Conservation (phyloP, 768 basidiomycete genomes). For the Artomyces pyxidatus region DNA sequence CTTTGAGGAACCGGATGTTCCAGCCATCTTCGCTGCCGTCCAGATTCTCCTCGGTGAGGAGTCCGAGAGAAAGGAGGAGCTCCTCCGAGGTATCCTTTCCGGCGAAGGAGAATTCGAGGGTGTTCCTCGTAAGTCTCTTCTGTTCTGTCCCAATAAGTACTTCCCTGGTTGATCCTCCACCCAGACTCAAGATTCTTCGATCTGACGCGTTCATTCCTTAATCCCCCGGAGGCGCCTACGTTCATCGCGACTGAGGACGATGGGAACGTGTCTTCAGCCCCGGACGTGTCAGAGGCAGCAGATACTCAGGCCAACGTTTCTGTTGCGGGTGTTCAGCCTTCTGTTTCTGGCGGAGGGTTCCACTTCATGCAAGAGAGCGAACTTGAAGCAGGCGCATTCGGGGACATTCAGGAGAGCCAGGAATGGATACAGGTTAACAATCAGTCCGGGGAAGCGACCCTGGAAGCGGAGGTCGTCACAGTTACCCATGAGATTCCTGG, state of each 20-base stretch:
- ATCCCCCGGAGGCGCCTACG: constrained; percentile 27
- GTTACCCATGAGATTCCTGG: not conserved
- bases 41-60: constrained; percentile 53
- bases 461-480: not conserved
- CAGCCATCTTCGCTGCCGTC: constrained; percentile 43
- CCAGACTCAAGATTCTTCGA: constrained; percentile 56
- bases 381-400: constrained; percentile 38
- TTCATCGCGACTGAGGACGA: constrained; percentile 4
- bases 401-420: constrained; percentile 14
- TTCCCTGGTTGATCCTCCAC: constrained; percentile 1
- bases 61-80: constrained; percentile 37
- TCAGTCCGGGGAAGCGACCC: not conserved
- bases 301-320: constrained; percentile 8
- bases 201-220: constrained; percentile 44
- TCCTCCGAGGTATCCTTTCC: constrained; percentile 48
- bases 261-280: not conserved
- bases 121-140: constrained; percentile 46
- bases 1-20: constrained; percentile 43
- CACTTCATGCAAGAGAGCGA: constrained; percentile 81
- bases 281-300: constrained; percentile 3
- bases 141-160: constrained; percentile 3
- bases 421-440: constrained; percentile 13
- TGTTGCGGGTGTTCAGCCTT: constrained; percentile 33
- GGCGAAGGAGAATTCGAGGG: constrained; percentile 54
- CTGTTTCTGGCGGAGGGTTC: constrained; percentile 38